Base-by-base conservation (phyloP, 106 monocot species). In the Xerophyta viscosa region DNA sequence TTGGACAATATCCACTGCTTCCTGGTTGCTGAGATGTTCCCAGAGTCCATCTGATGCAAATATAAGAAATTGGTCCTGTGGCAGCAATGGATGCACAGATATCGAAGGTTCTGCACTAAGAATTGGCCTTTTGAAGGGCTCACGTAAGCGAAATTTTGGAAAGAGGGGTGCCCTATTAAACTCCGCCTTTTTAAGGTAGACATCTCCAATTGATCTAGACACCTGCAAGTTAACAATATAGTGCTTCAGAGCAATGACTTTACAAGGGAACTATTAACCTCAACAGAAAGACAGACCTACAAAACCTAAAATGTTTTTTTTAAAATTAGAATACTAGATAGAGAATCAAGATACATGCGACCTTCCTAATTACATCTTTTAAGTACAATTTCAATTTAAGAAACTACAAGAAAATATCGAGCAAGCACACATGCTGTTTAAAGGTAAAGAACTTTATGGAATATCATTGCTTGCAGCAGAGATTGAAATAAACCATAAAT, bases 11-110 rank as follows among this genome's bases (percentile, higher is more conserved):
- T 86, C 70, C 47, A 86, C 86, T 46, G 85, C 85, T 61, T 76
- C 85, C 56, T 85, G 80, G 53, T 85, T 85, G 58, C 57, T 80
- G 24, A 85, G 71, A 37, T 85, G 85, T 72, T 85, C 85, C 85
- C 85, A 85, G 17, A 85, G 70, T n/a, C 85, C 85, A 71, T 85
- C 85, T 37, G 80, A 85, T 22, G 85, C 85, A 62, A 85, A 85
- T 52, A 85, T 76, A 18, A 86, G 76, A 58, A 80, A 86, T 7
- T 80, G 72, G 46, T 86, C 86, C 8, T 77, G 70, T 18, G 76
- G 77, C 37, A 73, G 86, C 33, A 86, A 48, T 48, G 80, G 66
- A 27, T 73, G 80, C 27, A 80, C 66, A 29, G 58, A 53, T 30
- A 86, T 80, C 27, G 86, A 61, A 56, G 86, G 86, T 66, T 80